phyloP scores from a whole-genome alignment of 306 rosid species.

The Casuarina cunninghamiana region DNA sequence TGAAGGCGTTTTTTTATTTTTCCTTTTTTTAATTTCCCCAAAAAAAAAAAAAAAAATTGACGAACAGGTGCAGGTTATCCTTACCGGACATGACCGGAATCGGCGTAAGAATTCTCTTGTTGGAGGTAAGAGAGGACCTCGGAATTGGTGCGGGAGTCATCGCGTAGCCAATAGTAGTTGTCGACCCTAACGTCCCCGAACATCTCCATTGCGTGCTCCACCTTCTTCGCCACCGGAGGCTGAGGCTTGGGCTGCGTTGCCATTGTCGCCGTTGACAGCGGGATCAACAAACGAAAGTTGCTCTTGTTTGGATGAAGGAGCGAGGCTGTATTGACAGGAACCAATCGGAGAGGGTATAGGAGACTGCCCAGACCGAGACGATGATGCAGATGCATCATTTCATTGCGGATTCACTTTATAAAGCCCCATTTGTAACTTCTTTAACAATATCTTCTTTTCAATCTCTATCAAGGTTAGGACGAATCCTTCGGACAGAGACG shows the following conservation, averaged over 20 bases:
- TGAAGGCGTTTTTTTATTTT: not conserved
- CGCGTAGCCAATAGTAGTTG: conserved; percentile 87
- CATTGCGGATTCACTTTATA: not conserved
- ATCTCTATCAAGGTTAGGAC: too few species aligned
- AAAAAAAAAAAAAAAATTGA: not conserved
- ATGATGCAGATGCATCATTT: not conserved
- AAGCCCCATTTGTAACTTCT: not conserved
- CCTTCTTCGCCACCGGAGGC: conserved; percentile 81
- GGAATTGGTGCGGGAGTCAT: conserved; percentile 73
- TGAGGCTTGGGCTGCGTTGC: conserved; percentile 36
- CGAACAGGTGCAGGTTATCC: not conserved
- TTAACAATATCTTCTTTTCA: too few species aligned
- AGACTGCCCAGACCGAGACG: not conserved
- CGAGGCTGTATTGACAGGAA: not conserved
- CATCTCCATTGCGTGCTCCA: conserved; percentile 65
- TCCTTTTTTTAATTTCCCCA: not conserved
- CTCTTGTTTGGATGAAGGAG: not conserved
- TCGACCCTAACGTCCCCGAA: conserved; percentile 80
- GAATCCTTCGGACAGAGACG: too few species aligned
- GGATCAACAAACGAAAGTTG: not conserved
- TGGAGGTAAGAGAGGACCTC: conserved; percentile 61
- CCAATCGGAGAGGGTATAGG: not conserved
- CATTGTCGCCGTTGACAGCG: conserved; percentile 26
- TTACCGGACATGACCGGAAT: conserved; percentile 69
- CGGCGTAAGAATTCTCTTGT: conserved; percentile 65